These are phyloP conservation scores for Oryza officinalis DNA, from an alignment of 176 grass and related monocot genomes.

Conservation along the genomic window DNA sequence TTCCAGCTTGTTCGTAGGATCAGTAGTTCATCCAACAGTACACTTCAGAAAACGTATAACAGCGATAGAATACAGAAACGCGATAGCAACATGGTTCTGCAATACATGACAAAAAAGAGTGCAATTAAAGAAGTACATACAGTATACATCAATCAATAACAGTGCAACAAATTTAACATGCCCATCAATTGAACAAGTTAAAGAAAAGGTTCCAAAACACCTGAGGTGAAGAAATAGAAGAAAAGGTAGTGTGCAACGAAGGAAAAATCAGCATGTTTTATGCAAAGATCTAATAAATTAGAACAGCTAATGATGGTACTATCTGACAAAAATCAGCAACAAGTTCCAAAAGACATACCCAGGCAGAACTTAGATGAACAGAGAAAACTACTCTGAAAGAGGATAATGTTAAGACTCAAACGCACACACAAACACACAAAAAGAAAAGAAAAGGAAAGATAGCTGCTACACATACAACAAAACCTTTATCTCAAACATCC, in stretches of 20 bases:
- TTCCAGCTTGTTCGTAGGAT: neutral
- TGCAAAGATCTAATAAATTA: constrained; percentile 1
- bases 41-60: neutral
- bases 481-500: neutral
- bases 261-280: neutral
- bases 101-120: neutral
- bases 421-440: too few relatives aligned
- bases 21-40: neutral
- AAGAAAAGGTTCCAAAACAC: neutral
- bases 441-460: neutral
- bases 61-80: neutral
- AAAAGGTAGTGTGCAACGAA: neutral
- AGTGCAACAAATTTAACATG: constrained; percentile 15
- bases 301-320: neutral
- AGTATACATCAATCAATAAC: neutral
- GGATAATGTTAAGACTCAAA: neutral
- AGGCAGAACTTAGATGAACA: neutral
- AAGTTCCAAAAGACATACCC: neutral
- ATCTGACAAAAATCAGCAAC: neutral
- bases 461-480: neutral
- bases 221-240: constrained; percentile 3
- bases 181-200: neutral
- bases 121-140: neutral
- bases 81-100: neutral
- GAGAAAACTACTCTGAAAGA: constrained; percentile 5